Evolutionary conservation across 495 filamentous ascomycete species (phyloP).

Genomic region (Pseudotulostoma volvatum): DNA sequence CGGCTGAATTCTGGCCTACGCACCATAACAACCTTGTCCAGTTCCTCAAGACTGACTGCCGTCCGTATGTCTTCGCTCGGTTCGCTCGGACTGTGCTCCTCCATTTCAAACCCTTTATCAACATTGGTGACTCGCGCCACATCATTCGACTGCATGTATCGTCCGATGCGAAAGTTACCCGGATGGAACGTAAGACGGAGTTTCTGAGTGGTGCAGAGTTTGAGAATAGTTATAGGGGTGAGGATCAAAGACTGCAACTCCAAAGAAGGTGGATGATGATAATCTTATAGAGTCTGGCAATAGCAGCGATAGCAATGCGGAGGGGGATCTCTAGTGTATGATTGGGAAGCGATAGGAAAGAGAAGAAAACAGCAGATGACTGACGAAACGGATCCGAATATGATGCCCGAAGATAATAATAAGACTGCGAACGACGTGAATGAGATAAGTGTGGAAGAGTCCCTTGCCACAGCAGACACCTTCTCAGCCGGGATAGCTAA

Average conservation of each 20-base stretch:
- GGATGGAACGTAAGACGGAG: background rate
- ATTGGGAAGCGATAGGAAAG: background rate
- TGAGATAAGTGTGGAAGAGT: too few relatives aligned
- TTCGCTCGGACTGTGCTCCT: constrained; percentile 5
- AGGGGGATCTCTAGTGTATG: background rate
- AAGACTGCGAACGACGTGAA: too few relatives aligned
- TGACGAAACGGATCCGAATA: background rate
- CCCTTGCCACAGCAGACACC: too few relatives aligned
- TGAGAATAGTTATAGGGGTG: too few relatives aligned
- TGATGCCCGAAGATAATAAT: background rate
- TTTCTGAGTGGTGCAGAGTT: background rate
- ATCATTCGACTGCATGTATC: background rate
- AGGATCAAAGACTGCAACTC: background rate
- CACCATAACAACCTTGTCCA: constrained; percentile 1
- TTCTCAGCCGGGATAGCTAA: too few relatives aligned
- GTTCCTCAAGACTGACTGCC: constrained; percentile 1
- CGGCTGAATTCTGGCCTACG: background rate
- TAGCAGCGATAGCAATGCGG: background rate
- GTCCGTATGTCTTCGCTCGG: constrained; percentile 5
- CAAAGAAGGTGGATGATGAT: background rate
- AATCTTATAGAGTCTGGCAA: background rate
- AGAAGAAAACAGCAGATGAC: background rate
- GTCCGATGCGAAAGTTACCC: too few relatives aligned
- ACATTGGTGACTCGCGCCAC: background rate
- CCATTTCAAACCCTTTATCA: background rate